These are phyloP conservation scores for Trametes meyenii DNA, from an alignment of 768 basidiomycete genomes.

Conservation along the genomic window DNA sequence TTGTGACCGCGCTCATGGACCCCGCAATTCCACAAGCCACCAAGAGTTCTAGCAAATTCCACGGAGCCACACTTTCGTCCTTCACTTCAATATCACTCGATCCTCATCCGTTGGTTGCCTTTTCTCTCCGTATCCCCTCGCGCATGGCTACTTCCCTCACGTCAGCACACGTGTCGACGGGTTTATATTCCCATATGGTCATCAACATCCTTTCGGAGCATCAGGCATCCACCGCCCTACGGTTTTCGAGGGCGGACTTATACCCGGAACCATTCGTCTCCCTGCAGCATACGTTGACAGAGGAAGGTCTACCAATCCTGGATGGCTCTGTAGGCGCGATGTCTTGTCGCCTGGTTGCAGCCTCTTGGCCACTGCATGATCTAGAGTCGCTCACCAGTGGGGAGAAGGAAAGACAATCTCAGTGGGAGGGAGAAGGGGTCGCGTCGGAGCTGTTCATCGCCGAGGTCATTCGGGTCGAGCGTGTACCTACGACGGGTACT, in stretches of 20 bases:
- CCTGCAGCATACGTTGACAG: constrained; percentile 44
- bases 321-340: constrained; percentile 67
- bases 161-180: constrained; percentile 31
- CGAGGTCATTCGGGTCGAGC: constrained; percentile 66
- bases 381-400: constrained; percentile 41
- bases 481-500: constrained; percentile 31
- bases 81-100: constrained; percentile 92
- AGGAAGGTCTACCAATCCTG: constrained; percentile 63
- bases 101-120: constrained; percentile 85
- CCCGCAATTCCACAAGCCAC: constrained; percentile 29
- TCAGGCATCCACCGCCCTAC: constrained; percentile 62
- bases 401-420: constrained; percentile 20
- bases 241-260: constrained; percentile 75
- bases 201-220: constrained; percentile 78
- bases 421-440: constrained; percentile 37
- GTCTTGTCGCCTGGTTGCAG: constrained; percentile 66
- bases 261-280: constrained; percentile 59
- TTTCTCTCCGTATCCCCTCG: constrained; percentile 88
- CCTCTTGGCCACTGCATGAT: constrained; percentile 64
- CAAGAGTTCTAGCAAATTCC: constrained; percentile 43
- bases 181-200: constrained; percentile 57
- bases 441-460: constrained; percentile 82
- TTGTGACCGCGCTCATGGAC: constrained; percentile 70
- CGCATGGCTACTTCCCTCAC: constrained; percentile 72
- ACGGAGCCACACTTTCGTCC: constrained; percentile 93